Base-by-base conservation (phyloP, 2,329 filamentous ascomycete species). In the Aspergillus ruber region DNA sequence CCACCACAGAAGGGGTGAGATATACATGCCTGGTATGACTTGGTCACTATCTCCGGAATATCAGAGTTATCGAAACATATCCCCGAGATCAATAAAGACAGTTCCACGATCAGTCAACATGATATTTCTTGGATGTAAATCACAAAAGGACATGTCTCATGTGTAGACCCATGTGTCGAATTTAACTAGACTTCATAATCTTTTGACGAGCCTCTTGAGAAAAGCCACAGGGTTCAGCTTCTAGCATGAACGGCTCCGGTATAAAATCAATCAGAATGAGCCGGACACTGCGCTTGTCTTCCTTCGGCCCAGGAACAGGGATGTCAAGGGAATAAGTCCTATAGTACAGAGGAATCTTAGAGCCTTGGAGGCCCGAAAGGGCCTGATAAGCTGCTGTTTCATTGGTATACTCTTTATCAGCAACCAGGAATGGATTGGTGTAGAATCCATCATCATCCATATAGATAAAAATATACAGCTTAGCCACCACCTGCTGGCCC, bases 381-480 rank as follows among this genome's bases (percentile, higher is more conserved):
- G 6, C 18, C 6, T n/a, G 43, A 44, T 59, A 60, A 25, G 49
- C 47, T 43, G 49, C 44, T 7, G 44, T 51, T 42, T 62, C 57
- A 23, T 59, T 53, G 8, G 57, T 59, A 46, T 60, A 61, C 46
- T 57, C 47, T 17, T 53, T 45, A 45, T 62, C 56, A 42, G 58
- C 50, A 45, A 50, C 55, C 25, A 45, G 42, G 32, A 61, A 61
- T 18, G 54, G 58, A 39, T 60, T 51, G 33, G 57, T 39, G 45
- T 46, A 49, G 6, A 53, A 54, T 10, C 49, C 46, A 2, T 59
- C 54, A 45, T 61, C 52, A 23, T 55, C 20, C 27, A 58, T 50
- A 40, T 59, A 59, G 29, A 58, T 51, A 40, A 56, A 56, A 52
- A 59, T 52, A 35, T 57, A 61, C 44, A 58, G 42, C 27, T 60